Evolutionary conservation across 2,329 filamentous ascomycete genomes (phyloP).

Genomic region (Coniella lustricola): DNA sequence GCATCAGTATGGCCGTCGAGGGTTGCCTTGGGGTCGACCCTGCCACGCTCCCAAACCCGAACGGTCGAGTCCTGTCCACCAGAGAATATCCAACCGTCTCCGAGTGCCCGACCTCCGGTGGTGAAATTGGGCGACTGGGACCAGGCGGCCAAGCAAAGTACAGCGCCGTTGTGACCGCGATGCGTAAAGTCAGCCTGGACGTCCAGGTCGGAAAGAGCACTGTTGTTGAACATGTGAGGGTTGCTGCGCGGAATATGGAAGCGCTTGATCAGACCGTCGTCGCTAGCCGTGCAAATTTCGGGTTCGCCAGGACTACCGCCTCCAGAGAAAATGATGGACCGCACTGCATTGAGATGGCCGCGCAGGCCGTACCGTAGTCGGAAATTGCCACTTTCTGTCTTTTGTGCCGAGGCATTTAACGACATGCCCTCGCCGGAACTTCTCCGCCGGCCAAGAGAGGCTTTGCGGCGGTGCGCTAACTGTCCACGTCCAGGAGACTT

Average conservation of each 20-base stretch:
- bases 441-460: constrained; percentile 65
- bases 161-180: constrained; percentile 83
- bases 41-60: constrained; percentile 88
- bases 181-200: constrained; percentile 93
- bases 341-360: constrained; percentile 88
- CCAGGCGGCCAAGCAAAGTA: constrained; percentile 81
- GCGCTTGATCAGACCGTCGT: constrained; percentile 92
- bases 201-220: constrained; percentile 72
- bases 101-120: constrained; percentile 77
- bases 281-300: constrained; percentile 91
- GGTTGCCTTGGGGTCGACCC: constrained; percentile 91
- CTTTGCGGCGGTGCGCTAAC: constrained; percentile 69
- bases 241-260: constrained; percentile 91
- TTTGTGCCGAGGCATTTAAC: constrained; percentile 39
- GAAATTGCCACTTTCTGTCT: constrained; percentile 72
- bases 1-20: constrained; percentile 92
- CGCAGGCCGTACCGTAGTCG: constrained; percentile 88
- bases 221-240: constrained; percentile 28
- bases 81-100: constrained; percentile 98
- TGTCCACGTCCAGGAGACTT: constrained; percentile 71
- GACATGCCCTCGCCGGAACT: constrained; percentile 61
- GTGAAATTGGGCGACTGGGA: constrained; percentile 83
- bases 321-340: constrained; percentile 92
- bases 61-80: constrained; percentile 91
- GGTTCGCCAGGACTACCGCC: constrained; percentile 92